Evolutionary conservation across 192 early-diverging fungal genomes (phyloP).

Genomic region (Entomortierella chlamydospora): DNA sequence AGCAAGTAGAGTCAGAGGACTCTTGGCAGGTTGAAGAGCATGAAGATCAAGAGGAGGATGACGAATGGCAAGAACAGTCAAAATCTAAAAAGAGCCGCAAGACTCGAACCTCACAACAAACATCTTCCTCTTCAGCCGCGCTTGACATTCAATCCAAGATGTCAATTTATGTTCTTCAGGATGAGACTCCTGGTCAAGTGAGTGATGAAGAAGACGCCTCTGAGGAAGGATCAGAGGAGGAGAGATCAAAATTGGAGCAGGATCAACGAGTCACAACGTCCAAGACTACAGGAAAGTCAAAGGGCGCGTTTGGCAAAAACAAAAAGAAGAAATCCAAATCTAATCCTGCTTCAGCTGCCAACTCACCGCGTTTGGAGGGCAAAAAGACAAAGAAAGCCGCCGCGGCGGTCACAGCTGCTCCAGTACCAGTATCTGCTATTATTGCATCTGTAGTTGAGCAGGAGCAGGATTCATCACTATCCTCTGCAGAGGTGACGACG

Average conservation of each 20-base stretch:
- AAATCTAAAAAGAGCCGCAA: conserved; percentile 54
- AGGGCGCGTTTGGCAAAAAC: conserved; percentile 27
- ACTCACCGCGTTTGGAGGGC: conserved; percentile 46
- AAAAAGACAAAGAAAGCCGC: conserved; percentile 41
- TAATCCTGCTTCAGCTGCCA: conserved; percentile 34
- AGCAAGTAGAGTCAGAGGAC: conserved; percentile 17
- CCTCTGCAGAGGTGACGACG: conserved; percentile 18
- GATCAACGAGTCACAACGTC: too few species aligned
- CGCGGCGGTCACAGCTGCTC: not conserved
- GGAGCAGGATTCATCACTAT: conserved; percentile 20
- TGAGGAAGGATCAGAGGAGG: conserved; percentile 19
- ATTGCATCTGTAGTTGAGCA: not conserved
- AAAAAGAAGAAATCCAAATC: conserved; percentile 49
- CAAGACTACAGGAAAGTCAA: conserved; percentile 22
- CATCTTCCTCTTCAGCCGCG: not conserved
- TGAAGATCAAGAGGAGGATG: conserved; percentile 28
- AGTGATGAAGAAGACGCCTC: conserved; percentile 28
- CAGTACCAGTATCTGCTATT: not conserved
- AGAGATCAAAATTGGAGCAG: conserved; percentile 16
- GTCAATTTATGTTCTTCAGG: conserved; percentile 46
- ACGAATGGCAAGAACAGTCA: conserved; percentile 53
- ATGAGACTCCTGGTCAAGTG: conserved; percentile 26
- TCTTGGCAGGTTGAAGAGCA: conserved; percentile 32
- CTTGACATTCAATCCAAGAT: conserved; percentile 35
- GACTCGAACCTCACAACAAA: conserved; percentile 32